Evolutionary conservation across 192 early-diverging fungal genomes (phyloP), one percentile per base, ranked within the genome.

Genomic region (Entomortierella beljakovae): DNA sequence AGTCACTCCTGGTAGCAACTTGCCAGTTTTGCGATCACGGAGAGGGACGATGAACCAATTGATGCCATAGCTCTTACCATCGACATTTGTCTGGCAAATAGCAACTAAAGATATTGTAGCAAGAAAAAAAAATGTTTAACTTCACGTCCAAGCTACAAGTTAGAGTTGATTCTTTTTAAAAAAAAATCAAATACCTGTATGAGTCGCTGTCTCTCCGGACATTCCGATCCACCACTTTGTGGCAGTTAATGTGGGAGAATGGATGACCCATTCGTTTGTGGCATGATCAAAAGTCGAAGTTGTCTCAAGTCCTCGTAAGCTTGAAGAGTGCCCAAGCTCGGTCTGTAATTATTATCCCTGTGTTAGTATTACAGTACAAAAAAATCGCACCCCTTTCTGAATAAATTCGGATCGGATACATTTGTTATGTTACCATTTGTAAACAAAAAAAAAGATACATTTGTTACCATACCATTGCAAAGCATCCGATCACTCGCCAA

Each of bases 191-290:
- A 58, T 79, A 79, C 74, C 74, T 15, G 90, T 83, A 61, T 91
- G 90, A 6, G 89, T 91, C 28, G 90, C 89, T n/a, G 88, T 89
- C 54, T 90, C 81, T 1, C 84, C 89, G 29, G 84, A 84, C 82
- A 86, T 82, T 38, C 90, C 90, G 75, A 91, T 90, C 88, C 88
- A 89, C 88, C 90, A 90, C 65, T 91, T 91, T 3, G 87, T 91
- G 38, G 86, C 42, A 3, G 80, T 87, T 34, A 91, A 69, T 22
- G 85, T 84, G 23, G 90, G 89, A 37, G 89, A 87, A 32, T 90
- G 70, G 50, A 91, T 80, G 29, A 91, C 81, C 69, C 88, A 91
- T 58, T 90, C 85, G 61, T 89, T 85, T 10, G 72, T 76, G 7
- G 70, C 80, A 34, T 57, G 61, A 67, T 91, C 89, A 56, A 82